Base-by-base conservation (phyloP, 78 protist genomes). In the Capsaspora owczarzaki region DNA sequence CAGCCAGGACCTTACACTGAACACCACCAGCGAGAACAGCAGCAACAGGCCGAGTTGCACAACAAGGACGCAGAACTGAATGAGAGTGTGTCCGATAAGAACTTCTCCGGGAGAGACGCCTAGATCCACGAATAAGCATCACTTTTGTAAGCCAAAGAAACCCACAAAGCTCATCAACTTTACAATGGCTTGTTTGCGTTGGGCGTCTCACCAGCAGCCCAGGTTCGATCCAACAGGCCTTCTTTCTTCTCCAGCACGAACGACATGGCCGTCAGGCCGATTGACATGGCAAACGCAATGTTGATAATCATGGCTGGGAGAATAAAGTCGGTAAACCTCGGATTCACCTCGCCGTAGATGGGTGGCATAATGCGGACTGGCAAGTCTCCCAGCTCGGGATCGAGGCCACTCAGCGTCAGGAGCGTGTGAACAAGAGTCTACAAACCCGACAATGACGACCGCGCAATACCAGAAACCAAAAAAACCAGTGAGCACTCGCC, bases 241-340 rank as follows among this genome's bases (percentile, higher is more conserved):
- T 71, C 77, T 38, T 44, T 71, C 61, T 60, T 53, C 35, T 71
- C 77, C 8, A 71, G 29, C 25, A 71, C 77, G 20, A 71, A 71
- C 33, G 60, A 1, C 25, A 71, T 19, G 12, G 77, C 77, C 20
- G 77, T 71, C 3, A 71, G 77, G 38, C 77, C 77, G 44, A 71
- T 71, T 1, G 77, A 31, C n/a, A 35, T 29, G 6, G 46, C 77
- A 71, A 71, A 71, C 14, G 37, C 19, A 23, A 71, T 71, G 20
- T 33, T 27, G 20, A 76, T 74, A 35, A 82, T 47, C 70, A 78
- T 76, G 16, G 87, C 91, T 42, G 91, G 91, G 29, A 87, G 87
- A 12, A 87, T 20, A 51, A 87, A 87, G 35, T 70, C 76, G 1
- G 82, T 42, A 68, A 87, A 87, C 2, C 72, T 68, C 4, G 85